Percentiles rank a stretch among this genome's conserved stretches.
These are phyloP conservation scores for Aspergillus panamensis DNA, from an alignment of 495 filamentous ascomycete genomes.

Conservation along the genomic window DNA sequence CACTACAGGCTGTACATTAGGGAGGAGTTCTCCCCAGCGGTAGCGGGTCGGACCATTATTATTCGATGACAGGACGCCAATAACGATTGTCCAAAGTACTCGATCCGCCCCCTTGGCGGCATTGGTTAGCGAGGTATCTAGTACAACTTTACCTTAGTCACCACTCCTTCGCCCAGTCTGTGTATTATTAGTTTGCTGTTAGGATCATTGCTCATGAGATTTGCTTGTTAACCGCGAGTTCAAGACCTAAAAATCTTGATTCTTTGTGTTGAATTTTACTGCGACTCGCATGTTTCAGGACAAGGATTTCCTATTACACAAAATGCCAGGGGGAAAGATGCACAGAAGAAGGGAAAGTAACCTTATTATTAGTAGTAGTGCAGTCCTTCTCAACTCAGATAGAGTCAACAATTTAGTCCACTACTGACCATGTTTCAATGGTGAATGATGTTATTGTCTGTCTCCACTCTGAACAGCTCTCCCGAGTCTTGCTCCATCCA, in stretches of 20 bases:
- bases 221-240: neutral
- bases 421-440: too few species aligned
- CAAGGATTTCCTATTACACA: neutral
- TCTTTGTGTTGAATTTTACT: too few species aligned
- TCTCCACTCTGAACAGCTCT: neutral
- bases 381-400: neutral
- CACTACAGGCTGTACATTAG: neutral
- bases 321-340: neutral
- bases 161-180: constrained; percentile 4
- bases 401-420: too few species aligned
- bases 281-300: neutral
- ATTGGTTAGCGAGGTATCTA: neutral
- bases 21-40: neutral
- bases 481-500: neutral
- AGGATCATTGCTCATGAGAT: neutral
- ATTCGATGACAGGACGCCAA: constrained; percentile 9
- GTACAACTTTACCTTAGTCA: neutral
- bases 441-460: neutral
- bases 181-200: neutral
- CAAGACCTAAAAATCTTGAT: too few species aligned
- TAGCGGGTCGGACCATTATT: constrained; percentile 15
- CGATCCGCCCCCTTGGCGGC: neutral
- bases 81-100: neutral
- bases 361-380: neutral
- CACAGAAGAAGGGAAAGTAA: neutral